A percentile compares a stretch with the other conserved stretches of the same genome.
phyloP scores from a whole-genome alignment of 139 green algal genomes.

The Picochlorum costavermella region DNA sequence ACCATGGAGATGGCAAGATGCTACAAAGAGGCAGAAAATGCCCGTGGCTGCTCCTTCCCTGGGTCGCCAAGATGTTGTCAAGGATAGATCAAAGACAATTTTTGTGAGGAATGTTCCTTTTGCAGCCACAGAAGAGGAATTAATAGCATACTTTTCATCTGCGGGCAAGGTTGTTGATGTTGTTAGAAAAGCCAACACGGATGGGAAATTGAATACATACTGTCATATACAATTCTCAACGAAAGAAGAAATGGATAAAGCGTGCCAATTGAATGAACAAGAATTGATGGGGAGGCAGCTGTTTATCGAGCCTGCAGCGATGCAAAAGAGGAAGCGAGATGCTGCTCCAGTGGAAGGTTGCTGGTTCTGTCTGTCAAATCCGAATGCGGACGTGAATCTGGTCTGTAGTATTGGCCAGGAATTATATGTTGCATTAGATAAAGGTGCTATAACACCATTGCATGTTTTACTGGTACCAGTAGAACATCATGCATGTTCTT shows the following conservation, averaged over 20 bases:
- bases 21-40: slow-evolving; percentile 26
- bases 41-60: slow-evolving; percentile 19
- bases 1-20: slow-evolving; percentile 49
- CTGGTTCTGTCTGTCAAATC: slow-evolving; percentile 80
- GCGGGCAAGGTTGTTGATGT: slow-evolving; percentile 56
- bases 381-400: slow-evolving; percentile 46
- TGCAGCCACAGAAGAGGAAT: slow-evolving; percentile 48
- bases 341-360: slow-evolving; percentile 54
- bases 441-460: slow-evolving; percentile 63
- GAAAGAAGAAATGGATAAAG: slow-evolving; percentile 35
- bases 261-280: slow-evolving; percentile 41
- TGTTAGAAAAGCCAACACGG: slow-evolving; percentile 26
- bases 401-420: slow-evolving; percentile 60
- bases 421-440: slow-evolving; percentile 74
- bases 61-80: slow-evolving; percentile 37
- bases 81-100: slow-evolving; percentile 53
- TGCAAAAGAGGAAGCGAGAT: background rate
- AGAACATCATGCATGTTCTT: slow-evolving; percentile 67
- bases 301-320: slow-evolving; percentile 32
- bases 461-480: slow-evolving; percentile 86
- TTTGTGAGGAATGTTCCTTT: slow-evolving; percentile 73
- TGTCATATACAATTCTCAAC: slow-evolving; percentile 56
- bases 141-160: slow-evolving; percentile 56
- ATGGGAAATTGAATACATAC: slow-evolving; percentile 43
- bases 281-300: slow-evolving; percentile 52